Base-by-base conservation (phyloP, 2,329 filamentous ascomycete species). In the Penicillium sp. region DNA sequence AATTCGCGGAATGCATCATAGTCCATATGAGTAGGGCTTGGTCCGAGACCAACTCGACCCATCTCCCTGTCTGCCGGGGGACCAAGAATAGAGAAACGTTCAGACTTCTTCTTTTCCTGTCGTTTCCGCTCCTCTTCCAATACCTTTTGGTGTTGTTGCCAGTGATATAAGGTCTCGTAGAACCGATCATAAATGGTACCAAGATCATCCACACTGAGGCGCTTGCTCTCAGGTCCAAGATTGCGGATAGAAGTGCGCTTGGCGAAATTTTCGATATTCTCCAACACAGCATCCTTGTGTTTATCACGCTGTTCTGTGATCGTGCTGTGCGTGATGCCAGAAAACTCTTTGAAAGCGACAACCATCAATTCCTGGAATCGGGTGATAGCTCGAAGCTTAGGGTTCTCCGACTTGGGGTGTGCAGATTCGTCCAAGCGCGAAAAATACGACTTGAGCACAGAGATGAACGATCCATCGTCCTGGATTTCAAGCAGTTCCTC, bases 311-410 rank as follows among this genome's bases (percentile, higher is more conserved):
- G 84, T 64, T 98, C 95, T 0, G 89, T 90, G 59, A 99, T 93
- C 50, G 89, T 96, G 70, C 87, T 89, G 71, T 99, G 93, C 0
- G 95, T 99, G 65, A 99, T 96, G 42, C 88, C 91, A 0, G 93
- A 90, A 71, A 99, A 99, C 71, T 99, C 95, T 67, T 97, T 98
- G 78, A 99, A 99, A 0, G 95, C 95, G 21, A 98, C 95, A 3
- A 99, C 95, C 93, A 99, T 98, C 56, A 99, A 84, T 74, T 98
- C 95, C 69, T 99, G 95, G 72, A 99, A 99, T 47, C 91, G 86
- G 6, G 96, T 99, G 53, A 99, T 95, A 0, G 93, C 91, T 52
- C 93, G 86, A 52, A 98, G 81, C 77, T 98, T 99, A 3, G 93
- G 88, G 62, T 98, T 99, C 71, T 97, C 93, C 0, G 92, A 97